These are phyloP conservation scores for Didymella pomorum DNA, from an alignment of 2,329 filamentous ascomycete species.

Conservation along the genomic window DNA sequence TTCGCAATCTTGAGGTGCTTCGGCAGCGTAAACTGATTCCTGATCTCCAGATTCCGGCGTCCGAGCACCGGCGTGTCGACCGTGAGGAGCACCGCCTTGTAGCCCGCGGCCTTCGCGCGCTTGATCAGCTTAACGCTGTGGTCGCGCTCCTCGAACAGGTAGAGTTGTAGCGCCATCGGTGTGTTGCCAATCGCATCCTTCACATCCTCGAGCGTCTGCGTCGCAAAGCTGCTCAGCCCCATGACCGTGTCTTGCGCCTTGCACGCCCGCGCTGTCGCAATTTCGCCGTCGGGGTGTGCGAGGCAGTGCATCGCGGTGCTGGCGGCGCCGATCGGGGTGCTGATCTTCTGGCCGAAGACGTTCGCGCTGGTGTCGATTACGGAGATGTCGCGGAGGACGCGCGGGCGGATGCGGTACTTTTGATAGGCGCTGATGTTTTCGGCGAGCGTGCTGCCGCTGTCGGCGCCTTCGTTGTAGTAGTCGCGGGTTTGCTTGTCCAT, in stretches of 20 bases:
- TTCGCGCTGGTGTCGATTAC: conserved; percentile 48
- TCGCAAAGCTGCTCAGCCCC: conserved; percentile 52
- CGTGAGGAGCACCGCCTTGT: conserved; percentile 37
- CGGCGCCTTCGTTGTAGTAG: conserved; percentile 41
- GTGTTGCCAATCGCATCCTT: conserved; percentile 56
- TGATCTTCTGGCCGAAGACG: conserved; percentile 28
- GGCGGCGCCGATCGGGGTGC: conserved; percentile 54
- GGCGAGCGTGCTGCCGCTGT: conserved; percentile 32
- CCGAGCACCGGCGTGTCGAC: conserved; percentile 39
- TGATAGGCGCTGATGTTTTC: conserved; percentile 42
- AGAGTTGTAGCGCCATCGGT: conserved; percentile 50
- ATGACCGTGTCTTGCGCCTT: conserved; percentile 49
- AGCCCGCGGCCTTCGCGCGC: conserved; percentile 36
- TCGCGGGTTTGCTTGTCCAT: conserved; percentile 45
- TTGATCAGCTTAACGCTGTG: conserved; percentile 32
- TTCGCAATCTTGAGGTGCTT: conserved; percentile 35
- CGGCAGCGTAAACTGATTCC: conserved; percentile 39
- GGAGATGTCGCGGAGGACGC: conserved; percentile 52
- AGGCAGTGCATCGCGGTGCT: conserved; percentile 55
- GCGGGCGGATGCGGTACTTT: conserved; percentile 44
- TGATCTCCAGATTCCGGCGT: conserved; percentile 33
- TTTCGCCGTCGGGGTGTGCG: conserved; percentile 55
- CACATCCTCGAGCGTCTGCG: conserved; percentile 53
- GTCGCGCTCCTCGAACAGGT: conserved; percentile 51
- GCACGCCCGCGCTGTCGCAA: conserved; percentile 53